These are phyloP conservation scores for Scheffersomyces stipitis DNA, from an alignment of 805 yeast genomes.

Conservation along the genomic window DNA sequence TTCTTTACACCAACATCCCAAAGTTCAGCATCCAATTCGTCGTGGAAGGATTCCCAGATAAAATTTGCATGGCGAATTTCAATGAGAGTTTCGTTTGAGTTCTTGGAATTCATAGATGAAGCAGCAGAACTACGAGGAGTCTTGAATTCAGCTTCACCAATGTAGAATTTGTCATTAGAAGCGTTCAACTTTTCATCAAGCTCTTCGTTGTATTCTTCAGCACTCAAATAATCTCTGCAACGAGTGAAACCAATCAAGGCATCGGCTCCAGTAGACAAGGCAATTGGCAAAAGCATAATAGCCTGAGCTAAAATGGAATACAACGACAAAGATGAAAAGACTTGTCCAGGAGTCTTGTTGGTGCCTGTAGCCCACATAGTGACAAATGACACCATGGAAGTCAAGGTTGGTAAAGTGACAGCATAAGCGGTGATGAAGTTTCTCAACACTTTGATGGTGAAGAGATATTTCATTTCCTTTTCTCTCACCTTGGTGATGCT, in stretches of 20 bases:
- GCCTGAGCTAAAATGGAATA: slow-evolving; percentile 45
- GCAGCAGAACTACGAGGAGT: not conserved
- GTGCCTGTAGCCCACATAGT: slow-evolving; percentile 47
- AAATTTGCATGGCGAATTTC: slow-evolving; percentile 28
- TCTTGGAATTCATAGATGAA: not conserved
- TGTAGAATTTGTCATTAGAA: slow-evolving; percentile 7
- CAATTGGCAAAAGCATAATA: slow-evolving; percentile 43
- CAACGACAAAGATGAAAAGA: slow-evolving; percentile 43
- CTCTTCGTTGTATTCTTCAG: slow-evolving; percentile 15
- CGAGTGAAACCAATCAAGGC: slow-evolving; percentile 40
- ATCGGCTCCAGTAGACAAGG: slow-evolving; percentile 46
- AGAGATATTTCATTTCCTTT: slow-evolving; percentile 39
- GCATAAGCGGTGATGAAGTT: slow-evolving; percentile 45
- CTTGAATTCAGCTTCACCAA: slow-evolving; percentile 4
- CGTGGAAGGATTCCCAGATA: slow-evolving; percentile 30
- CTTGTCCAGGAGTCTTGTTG: slow-evolving; percentile 35
- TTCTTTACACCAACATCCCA: slow-evolving; percentile 21
- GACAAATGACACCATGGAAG: slow-evolving; percentile 46
- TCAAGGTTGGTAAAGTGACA: slow-evolving; percentile 41
- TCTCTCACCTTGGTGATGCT: slow-evolving; percentile 36
- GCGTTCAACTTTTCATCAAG: slow-evolving; percentile 8
- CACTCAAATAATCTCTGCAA: slow-evolving; percentile 20
- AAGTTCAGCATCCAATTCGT: slow-evolving; percentile 20
- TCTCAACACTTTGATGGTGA: slow-evolving; percentile 42
- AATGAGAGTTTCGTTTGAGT: slow-evolving; percentile 12